Percentiles rank a stretch among this genome's conserved stretches.
These are phyloP conservation scores for Camillea tinctor DNA, from an alignment of 2,329 filamentous ascomycete genomes.

Conservation along the genomic window DNA sequence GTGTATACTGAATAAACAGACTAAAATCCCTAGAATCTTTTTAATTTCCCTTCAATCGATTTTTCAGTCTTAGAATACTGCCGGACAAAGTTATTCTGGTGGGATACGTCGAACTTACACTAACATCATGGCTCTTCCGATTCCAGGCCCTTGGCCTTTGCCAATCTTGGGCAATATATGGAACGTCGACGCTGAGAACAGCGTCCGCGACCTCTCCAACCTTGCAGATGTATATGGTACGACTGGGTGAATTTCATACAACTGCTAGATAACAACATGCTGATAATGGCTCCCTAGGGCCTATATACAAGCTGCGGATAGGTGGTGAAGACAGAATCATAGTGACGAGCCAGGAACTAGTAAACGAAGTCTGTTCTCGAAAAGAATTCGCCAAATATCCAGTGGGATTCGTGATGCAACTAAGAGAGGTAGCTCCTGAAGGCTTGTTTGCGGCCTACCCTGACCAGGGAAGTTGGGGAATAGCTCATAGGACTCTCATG, in stretches of 20 bases:
- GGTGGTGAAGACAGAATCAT: conserved; percentile 11
- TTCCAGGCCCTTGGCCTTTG: conserved; percentile 9
- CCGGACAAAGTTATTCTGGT: no score
- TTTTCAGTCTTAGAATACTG: no score
- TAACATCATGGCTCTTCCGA: background rate
- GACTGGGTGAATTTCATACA: background rate
- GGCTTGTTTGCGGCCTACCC: conserved; percentile 9
- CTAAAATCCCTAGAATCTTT: no score
- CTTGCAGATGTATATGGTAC: conserved; percentile 5
- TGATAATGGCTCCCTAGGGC: background rate
- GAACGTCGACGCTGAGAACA: conserved; percentile 8
- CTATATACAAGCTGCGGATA: conserved; percentile 13
- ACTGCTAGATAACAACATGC: background rate
- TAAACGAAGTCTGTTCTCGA: conserved; percentile 14
- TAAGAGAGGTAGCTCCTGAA: conserved; percentile 3
- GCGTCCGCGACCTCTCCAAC: conserved; percentile 4
- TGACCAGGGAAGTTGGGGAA: conserved; percentile 12
- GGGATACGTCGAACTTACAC: no score
- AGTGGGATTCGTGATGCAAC: conserved; percentile 2
- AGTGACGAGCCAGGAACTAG: conserved; percentile 5
- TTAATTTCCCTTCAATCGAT: no score
- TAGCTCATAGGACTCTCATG: conserved; percentile 7
- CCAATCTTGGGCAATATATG: conserved; percentile 11
- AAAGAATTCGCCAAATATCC: conserved; percentile 12
- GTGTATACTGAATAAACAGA: no score